Evolutionary conservation across 805 yeast genomes (phyloP), one percentile per base, ranked within the genome.

Genomic region (Komagataella ulmi): DNA sequence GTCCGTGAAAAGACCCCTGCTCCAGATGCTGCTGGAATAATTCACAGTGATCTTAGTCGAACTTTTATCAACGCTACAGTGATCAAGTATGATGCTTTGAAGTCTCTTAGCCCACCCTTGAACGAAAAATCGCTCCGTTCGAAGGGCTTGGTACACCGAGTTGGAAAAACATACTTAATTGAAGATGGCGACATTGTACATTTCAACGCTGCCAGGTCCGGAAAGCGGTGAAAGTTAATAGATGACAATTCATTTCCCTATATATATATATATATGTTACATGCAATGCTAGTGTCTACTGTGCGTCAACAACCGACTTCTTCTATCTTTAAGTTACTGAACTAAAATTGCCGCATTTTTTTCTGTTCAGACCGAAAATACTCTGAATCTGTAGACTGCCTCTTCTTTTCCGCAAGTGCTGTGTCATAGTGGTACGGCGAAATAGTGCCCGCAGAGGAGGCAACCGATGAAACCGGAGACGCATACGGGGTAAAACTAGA

Each of bases 1-100:
- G 81, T 93, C 56, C 81, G 98, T 71, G 74, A 76, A 50, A 87
- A 88, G 30, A 76, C 85, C 17, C 76, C 79, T 44, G 96, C 95
- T 1, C 90, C 91, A 44, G 86, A 86, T 55, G 96, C 95, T 2
- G 97, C 97, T 0, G 95, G 90, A 19, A 83, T 84, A 40, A 89
- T 89, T 54, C 97, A 89, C 64, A 86, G 90, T 45, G 99, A 91
- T 71, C 79, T 91, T 66, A 90, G 88, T 78, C 87, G 84, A 68
- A 91, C 98, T 19, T 93, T 93, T 67, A 89, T 93, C 62, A 81
- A 88, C 61, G 99, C 98, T 47, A 89, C 88, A 67, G 85, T 93
- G 57, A 88, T 88, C 63, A 90, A 88, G 63, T 93, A 80, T 72
- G 77, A 75, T 21, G 97, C 89, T 64, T 70, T 90, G 55, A 67